Evolutionary conservation across 1,284 basidiomycete species (phyloP).

Genomic region (Puccinia horiana): DNA sequence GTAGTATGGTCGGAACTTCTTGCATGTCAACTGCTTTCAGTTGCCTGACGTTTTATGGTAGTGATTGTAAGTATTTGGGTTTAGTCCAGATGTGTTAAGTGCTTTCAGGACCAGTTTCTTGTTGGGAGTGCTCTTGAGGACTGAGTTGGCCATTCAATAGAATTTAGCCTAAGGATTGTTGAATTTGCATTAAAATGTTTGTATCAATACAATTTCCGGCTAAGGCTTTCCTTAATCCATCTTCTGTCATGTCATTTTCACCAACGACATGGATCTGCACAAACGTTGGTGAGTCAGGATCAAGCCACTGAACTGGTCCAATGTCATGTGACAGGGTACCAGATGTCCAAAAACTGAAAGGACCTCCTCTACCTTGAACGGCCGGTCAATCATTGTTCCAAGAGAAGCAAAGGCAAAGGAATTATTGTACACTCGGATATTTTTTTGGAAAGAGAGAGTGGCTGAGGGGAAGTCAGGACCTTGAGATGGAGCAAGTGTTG

Average conservation of each 20-base stretch:
- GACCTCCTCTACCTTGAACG: background rate
- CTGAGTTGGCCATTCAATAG: background rate
- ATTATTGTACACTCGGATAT: slow-evolving; percentile 8
- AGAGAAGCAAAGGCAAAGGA: background rate
- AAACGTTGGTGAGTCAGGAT: background rate
- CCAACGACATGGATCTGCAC: slow-evolving; percentile 30
- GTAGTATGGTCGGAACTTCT: too few species aligned
- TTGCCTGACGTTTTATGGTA: too few species aligned
- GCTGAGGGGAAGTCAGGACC: too few species aligned
- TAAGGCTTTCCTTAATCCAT: background rate
- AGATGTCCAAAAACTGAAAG: background rate
- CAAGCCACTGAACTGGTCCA: background rate
- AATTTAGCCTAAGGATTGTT: slow-evolving; percentile 7
- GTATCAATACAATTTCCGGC: background rate
- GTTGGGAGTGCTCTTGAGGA: too few species aligned
- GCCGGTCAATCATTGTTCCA: background rate
- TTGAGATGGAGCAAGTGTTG: too few species aligned
- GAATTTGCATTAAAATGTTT: background rate
- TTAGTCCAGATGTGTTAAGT: too few species aligned
- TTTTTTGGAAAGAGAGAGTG: background rate
- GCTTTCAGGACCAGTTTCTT: background rate
- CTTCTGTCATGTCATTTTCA: background rate
- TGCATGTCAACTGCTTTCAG: too few species aligned
- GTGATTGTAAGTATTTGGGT: slow-evolving; percentile 32
- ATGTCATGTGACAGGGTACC: slow-evolving; percentile 1